Conservation (phyloP, 257 asterid species). For the Thymus mandschuricus region DNA sequence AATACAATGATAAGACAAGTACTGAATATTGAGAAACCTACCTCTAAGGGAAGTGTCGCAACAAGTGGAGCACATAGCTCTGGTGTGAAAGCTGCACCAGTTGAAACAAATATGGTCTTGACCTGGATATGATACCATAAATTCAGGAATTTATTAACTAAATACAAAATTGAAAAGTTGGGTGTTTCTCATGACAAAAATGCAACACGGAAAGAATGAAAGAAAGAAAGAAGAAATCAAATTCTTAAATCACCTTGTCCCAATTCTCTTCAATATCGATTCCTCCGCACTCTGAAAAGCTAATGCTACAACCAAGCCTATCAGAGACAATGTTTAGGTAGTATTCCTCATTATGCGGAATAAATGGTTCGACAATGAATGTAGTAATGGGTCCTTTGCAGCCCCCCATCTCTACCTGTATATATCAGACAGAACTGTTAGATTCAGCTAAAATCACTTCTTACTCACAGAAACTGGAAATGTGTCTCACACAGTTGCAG, state of each 20-base stretch:
- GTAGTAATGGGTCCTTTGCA: constrained; percentile 95
- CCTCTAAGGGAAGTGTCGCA: constrained; percentile 97
- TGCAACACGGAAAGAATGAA: neutral
- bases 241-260: constrained; percentile 67
- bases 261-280: constrained; percentile 96
- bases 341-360: constrained; percentile 85
- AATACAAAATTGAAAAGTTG: neutral
- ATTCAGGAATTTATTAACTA: constrained; percentile 2
- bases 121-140: constrained; percentile 51
- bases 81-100: constrained; percentile 68
- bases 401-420: constrained; percentile 93
- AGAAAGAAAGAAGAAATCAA: neutral
- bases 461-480: neutral
- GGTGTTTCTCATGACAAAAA: neutral
- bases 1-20: neutral
- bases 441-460: constrained; percentile 9
- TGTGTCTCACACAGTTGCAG: neutral
- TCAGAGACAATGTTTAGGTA: constrained; percentile 88
- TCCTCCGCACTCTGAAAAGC: constrained; percentile 98
- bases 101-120: constrained; percentile 71
- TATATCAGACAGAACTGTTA: constrained; percentile 14
- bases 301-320: constrained; percentile 89
- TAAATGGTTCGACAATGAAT: constrained; percentile 89
- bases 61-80: constrained; percentile 90
- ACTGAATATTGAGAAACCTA: constrained; percentile 25